Evolutionary conservation across 2,329 filamentous ascomycete genomes (phyloP).

Genomic region (Neocucurbitaria cava): DNA sequence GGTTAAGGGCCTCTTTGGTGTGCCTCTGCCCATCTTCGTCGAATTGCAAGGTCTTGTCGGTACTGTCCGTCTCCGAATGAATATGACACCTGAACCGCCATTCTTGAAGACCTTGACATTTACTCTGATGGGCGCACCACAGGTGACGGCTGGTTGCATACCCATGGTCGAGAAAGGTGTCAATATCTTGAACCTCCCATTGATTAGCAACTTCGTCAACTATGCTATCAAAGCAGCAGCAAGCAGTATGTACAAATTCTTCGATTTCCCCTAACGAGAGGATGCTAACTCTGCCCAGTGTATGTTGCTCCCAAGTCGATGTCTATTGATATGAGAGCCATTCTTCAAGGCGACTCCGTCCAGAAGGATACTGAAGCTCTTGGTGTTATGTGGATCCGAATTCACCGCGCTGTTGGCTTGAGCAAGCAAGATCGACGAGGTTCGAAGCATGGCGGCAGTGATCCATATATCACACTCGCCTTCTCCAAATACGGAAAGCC

Average conservation of each 20-base stretch:
- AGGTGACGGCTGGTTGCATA: slow-evolving; percentile 86
- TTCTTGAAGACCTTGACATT: slow-evolving; percentile 93
- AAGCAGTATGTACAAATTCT: slow-evolving; percentile 52
- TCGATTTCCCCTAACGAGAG: no score
- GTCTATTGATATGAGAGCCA: slow-evolving; percentile 87
- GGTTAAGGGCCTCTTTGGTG: slow-evolving; percentile 84
- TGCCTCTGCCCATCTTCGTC: slow-evolving; percentile 86
- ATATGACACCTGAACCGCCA: slow-evolving; percentile 87
- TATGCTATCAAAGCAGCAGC: slow-evolving; percentile 88
- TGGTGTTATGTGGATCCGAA: slow-evolving; percentile 90
- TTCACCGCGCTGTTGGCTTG: slow-evolving; percentile 84
- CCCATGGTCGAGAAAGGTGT: slow-evolving; percentile 91
- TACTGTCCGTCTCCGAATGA: slow-evolving; percentile 81
- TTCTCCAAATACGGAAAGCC: slow-evolving; percentile 98
- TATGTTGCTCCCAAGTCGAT: slow-evolving; percentile 95
- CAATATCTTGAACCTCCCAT: slow-evolving; percentile 87
- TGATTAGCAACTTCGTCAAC: slow-evolving; percentile 97
- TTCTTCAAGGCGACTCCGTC: slow-evolving; percentile 89
- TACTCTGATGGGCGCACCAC: slow-evolving; percentile 91
- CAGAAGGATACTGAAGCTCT: slow-evolving; percentile 87
- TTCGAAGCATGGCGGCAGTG: slow-evolving; percentile 84
- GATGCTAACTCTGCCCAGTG: slow-evolving; percentile 56
- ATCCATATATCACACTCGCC: slow-evolving; percentile 92
- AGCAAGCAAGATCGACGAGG: slow-evolving; percentile 91
- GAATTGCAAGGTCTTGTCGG: slow-evolving; percentile 91